Conservation (phyloP, 75 land plant species). For the Chamaecyparis obtusa region DNA sequence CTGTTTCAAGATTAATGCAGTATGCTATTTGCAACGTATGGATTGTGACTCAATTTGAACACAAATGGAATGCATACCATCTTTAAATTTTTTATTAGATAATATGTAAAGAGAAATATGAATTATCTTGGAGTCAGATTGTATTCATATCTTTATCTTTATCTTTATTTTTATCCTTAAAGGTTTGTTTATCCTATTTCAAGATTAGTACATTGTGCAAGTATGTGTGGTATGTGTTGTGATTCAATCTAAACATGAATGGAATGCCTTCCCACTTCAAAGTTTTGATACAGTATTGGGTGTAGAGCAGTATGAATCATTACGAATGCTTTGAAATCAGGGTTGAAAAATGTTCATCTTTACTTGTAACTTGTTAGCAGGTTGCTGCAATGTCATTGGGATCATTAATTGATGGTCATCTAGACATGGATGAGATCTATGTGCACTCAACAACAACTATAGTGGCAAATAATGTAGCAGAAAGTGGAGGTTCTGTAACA, state of each 20-base stretch:
- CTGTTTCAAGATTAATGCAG: background rate
- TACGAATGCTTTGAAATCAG: background rate
- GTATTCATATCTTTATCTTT: background rate
- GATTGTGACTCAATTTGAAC: background rate
- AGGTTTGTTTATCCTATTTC: background rate
- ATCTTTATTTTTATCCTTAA: background rate
- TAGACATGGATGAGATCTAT: conserved; percentile 22
- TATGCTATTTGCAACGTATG: background rate
- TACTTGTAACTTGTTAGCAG: conserved; percentile 8
- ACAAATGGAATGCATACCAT: background rate
- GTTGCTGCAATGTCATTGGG: conserved; percentile 46
- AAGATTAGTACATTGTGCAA: background rate
- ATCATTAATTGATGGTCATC: conserved; percentile 11
- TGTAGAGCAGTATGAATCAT: background rate
- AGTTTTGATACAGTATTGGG: background rate
- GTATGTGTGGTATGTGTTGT: background rate
- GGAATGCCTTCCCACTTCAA: background rate
- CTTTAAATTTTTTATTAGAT: background rate
- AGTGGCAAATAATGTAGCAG: conserved; percentile 36
- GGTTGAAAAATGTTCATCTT: background rate
- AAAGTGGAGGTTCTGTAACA: conserved; percentile 43
- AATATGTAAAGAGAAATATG: background rate
- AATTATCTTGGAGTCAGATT: background rate
- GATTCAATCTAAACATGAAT: background rate
- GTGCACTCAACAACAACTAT: conserved; percentile 34